Evolutionary conservation across 805 yeast genomes (phyloP), one percentile per base, ranked within the genome.

Genomic region (Candida sakaeoensis): DNA sequence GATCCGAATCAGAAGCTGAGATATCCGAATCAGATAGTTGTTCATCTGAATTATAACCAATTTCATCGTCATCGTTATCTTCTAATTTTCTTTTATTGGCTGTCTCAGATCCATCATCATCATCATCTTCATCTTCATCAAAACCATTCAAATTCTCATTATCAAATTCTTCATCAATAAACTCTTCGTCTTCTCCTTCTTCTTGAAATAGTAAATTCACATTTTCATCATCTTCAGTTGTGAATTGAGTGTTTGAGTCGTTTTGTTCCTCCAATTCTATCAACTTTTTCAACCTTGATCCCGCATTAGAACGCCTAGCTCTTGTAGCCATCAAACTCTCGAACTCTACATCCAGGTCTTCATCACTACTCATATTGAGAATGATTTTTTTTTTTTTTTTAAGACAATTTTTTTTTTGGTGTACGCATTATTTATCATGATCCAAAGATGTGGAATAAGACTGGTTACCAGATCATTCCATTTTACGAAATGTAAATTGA

Each of bases 281-380:
- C 44, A 93, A 71, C 41, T 79, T 79, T 52, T 78, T 77, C 56
- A 93, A 68, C 40, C 93, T 71, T 38, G 86, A 83, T 12, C 99
- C 99, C 1, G 99, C 99, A 63, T 91, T 93, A 32, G 88, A 61
- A 40, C 99, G 77, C 47, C 87, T 71, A 44, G 78, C 65, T 45
- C 97, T 75, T 3, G 95, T 82, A 15, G 85, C 79, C 50, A 84
- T 83, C 41, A 88, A 70, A 51, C 77, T 72, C 14, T 36, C 39
- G 14, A 36, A 36, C 33, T 80, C 83, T 26, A 69, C 75, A 33
- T 53, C 53, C 18, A 17, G 13, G 5, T 29, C 33, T 24, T 25
- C 33, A 36, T 36, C 39, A 36, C 39, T 36, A 32, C 26, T 36
- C 9, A 8, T 34, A 8, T 19, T 8, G 10, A 14, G 22, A 17